phyloP scores from a whole-genome alignment of 2,329 filamentous ascomycete genomes.

The Kalmusia sp. region DNA sequence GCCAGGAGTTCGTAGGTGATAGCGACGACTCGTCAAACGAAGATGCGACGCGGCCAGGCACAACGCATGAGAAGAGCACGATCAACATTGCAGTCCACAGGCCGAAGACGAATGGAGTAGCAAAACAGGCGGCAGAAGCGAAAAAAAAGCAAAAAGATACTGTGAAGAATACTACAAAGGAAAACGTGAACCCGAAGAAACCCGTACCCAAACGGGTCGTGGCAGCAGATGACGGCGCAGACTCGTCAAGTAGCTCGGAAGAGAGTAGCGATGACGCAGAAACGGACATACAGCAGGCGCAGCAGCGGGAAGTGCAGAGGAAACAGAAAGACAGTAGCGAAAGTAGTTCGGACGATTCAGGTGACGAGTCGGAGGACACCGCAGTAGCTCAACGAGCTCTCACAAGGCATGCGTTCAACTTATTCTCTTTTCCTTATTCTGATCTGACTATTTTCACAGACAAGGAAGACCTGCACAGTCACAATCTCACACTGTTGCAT shows the following conservation, averaged over 20 bases:
- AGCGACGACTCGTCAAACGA: constrained; percentile 41
- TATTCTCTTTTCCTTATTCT: not conserved
- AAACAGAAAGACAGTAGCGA: constrained; percentile 19
- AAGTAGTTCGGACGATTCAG: constrained; percentile 39
- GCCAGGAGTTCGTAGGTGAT: constrained; percentile 44
- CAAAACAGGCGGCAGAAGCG: constrained; percentile 24
- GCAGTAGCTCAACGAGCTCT: constrained; percentile 26
- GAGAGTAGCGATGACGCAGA: constrained; percentile 30
- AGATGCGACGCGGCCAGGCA: constrained; percentile 18
- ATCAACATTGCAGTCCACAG: constrained; percentile 40
- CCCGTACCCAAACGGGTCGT: constrained; percentile 30
- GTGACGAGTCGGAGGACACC: constrained; percentile 46
- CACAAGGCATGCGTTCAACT: constrained; percentile 20
- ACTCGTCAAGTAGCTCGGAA: constrained; percentile 35
- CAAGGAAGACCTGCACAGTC: constrained; percentile 17
- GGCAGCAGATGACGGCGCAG: constrained; percentile 28
- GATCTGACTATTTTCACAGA: constrained; percentile 11
- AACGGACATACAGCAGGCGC: constrained; percentile 23
- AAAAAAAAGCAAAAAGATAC: constrained; percentile 13
- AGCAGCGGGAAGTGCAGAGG: constrained; percentile 20
- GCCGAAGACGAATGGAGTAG: constrained; percentile 29
- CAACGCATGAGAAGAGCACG: constrained; percentile 26
- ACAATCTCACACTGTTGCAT: constrained; percentile 37
- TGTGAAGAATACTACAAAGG: constrained; percentile 12
- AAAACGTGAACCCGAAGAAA: constrained; percentile 20